phyloP scores from a whole-genome alignment of 2,329 filamentous ascomycete species.

The Aspergillus arachidicola region DNA sequence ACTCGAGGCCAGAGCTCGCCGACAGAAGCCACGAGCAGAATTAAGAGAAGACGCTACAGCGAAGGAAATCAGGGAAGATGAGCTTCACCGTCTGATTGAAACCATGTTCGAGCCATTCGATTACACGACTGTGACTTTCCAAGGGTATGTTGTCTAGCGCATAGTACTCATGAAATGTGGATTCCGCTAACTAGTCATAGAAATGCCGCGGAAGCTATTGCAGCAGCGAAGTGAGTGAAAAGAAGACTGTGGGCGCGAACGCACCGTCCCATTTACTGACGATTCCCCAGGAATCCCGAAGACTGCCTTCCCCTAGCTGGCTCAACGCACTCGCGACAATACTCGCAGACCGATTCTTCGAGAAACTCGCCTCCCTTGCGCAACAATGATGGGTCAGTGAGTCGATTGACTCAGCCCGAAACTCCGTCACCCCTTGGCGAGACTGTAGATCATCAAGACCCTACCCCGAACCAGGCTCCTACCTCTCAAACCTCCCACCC shows the following conservation, averaged over 20 bases:
- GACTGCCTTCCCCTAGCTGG: constrained; percentile 34
- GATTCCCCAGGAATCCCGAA: constrained; percentile 40
- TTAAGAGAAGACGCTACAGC: constrained; percentile 93
- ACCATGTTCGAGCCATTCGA: constrained; percentile 93
- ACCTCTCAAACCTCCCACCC: constrained; percentile 13
- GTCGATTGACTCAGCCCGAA: constrained; percentile 30
- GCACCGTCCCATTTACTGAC: constrained; percentile 14
- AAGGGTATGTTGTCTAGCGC: constrained; percentile 59
- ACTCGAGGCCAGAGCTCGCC: constrained; percentile 84
- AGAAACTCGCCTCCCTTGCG: constrained; percentile 34
- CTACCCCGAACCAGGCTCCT: constrained; percentile 18
- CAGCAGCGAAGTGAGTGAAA: constrained; percentile 35
- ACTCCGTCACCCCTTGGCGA: constrained; percentile 32
- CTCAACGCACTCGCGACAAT: constrained; percentile 37
- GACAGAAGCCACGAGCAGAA: constrained; percentile 90
- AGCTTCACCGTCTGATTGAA: constrained; percentile 92
- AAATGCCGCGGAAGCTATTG: constrained; percentile 44
- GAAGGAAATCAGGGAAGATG: constrained; percentile 91
- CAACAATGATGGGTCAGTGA: constrained; percentile 30
- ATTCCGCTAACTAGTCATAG: constrained; percentile 21
- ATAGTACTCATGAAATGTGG: not conserved
- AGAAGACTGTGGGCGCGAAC: not conserved
- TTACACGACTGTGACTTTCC: constrained; percentile 81
- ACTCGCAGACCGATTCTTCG: constrained; percentile 39
- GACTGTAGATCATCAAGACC: constrained; percentile 30